A percentile compares a stretch with the other conserved stretches of the same genome.
phyloP scores from a whole-genome alignment of 164 flowering plant genomes.

The Annona cherimola region DNA sequence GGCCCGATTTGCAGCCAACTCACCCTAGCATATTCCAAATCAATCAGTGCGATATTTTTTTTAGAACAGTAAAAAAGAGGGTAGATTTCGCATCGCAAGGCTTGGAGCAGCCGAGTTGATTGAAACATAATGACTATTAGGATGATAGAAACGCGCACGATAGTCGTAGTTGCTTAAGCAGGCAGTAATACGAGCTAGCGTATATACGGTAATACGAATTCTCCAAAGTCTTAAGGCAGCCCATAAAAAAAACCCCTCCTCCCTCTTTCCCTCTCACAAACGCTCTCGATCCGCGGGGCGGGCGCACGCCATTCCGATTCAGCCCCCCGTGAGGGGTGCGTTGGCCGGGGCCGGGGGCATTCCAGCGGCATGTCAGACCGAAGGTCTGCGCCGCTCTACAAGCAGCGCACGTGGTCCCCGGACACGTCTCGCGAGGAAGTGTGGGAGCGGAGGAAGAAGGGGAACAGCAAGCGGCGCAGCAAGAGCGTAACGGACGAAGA shows the following conservation, averaged over 20 bases:
- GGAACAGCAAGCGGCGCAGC: constrained; percentile 23
- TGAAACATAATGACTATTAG: too few species aligned
- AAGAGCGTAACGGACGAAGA: constrained; percentile 80
- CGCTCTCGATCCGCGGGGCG: neutral
- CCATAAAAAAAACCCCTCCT: neutral
- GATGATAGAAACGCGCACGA: neutral
- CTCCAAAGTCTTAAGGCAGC: too few species aligned
- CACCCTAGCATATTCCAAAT: too few species aligned
- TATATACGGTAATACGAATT: neutral
- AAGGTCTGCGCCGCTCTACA: constrained; percentile 26
- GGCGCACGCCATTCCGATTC: neutral
- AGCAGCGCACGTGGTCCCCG: constrained; percentile 67
- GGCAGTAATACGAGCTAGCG: neutral
- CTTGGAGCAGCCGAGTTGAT: too few species aligned
- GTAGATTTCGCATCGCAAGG: too few species aligned
- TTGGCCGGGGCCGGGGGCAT: neutral
- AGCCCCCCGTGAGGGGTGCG: constrained; percentile 2
- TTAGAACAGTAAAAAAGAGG: too few species aligned
- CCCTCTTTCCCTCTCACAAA: neutral
- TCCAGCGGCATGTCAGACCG: constrained; percentile 11
- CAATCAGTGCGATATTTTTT: too few species aligned
- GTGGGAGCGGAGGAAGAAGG: constrained; percentile 52
- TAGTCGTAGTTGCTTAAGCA: neutral
- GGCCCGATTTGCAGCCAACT: too few species aligned
- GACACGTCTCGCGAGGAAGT: constrained; percentile 41